Conservation (phyloP, 169 alveolate species). For the Perkinsus marinus region DNA sequence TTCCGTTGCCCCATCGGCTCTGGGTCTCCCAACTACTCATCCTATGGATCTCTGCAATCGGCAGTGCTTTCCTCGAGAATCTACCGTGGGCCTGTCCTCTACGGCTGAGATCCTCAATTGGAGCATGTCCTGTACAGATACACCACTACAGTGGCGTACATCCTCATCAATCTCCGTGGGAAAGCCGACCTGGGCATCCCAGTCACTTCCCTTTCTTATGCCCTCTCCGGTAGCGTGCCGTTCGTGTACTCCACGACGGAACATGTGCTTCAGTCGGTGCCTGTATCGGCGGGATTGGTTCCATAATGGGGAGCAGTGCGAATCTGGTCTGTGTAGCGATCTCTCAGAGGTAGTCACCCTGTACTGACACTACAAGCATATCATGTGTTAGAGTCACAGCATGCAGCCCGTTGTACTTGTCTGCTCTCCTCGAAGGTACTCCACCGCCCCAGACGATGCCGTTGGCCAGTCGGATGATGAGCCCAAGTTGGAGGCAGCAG, state of each 20-base stretch:
- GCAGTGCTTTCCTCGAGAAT: background rate
- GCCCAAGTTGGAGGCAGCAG: background rate
- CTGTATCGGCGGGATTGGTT: conserved; percentile 2
- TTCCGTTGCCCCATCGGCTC: background rate
- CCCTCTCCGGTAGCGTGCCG: background rate
- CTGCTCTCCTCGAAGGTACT: background rate
- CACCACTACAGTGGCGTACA: background rate
- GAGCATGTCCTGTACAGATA: background rate
- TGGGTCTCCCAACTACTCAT: background rate
- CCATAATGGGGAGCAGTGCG: background rate
- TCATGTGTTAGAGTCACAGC: too few relatives aligned
- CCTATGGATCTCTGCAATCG: conserved; percentile 1
- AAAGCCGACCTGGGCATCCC: background rate
- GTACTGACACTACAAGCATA: too few relatives aligned
- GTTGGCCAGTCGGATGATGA: background rate
- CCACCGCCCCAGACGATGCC: background rate
- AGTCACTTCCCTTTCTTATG: background rate
- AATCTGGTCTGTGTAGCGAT: background rate
- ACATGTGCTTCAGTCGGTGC: background rate
- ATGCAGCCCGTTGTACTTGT: too few relatives aligned
- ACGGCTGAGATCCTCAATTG: too few relatives aligned
- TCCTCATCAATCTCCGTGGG: background rate
- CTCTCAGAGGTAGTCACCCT: background rate
- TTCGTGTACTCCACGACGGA: background rate
- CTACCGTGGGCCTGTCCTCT: background rate